phyloP scores from a whole-genome alignment of 2,329 filamentous ascomycete genomes.

The Cladosporium austrohemisphaericum region DNA sequence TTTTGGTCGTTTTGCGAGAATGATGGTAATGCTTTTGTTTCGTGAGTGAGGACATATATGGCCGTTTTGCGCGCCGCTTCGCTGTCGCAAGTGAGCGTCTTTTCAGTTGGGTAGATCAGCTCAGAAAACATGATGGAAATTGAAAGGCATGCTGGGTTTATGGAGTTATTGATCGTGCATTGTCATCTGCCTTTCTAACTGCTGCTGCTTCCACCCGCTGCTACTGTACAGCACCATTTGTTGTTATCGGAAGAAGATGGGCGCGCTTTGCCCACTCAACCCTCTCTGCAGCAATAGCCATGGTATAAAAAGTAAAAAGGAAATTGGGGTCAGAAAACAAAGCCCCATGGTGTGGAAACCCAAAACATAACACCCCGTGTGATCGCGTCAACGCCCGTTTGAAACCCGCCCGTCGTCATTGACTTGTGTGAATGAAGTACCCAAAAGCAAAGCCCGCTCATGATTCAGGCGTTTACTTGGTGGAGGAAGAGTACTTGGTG shows the following conservation, averaged over 20 bases:
- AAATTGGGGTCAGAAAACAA: constrained; percentile 27
- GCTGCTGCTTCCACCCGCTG: constrained; percentile 29
- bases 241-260: constrained; percentile 7
- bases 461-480: constrained; percentile 69
- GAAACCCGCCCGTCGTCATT: constrained; percentile 45
- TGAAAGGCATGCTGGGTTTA: background rate
- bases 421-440: constrained; percentile 15
- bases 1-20: background rate
- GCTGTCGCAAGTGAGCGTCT: too few relatives aligned
- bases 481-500: constrained; percentile 99
- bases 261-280: constrained; percentile 11
- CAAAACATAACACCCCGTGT: constrained; percentile 40
- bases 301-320: constrained; percentile 16
- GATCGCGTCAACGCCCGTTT: constrained; percentile 50
- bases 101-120: background rate
- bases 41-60: background rate
- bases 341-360: constrained; percentile 19
- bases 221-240: constrained; percentile 32
- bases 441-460: constrained; percentile 45
- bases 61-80: too few relatives aligned
- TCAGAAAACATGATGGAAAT: too few relatives aligned
- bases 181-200: constrained; percentile 26
- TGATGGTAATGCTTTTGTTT: background rate
- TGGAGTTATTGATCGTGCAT: constrained; percentile 31
- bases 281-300: constrained; percentile 16